Evolutionary conservation across 1,139 yeast species (phyloP), one percentile per base, ranked within the genome.

Genomic region (Zhuliangozyma blackwelliae): DNA sequence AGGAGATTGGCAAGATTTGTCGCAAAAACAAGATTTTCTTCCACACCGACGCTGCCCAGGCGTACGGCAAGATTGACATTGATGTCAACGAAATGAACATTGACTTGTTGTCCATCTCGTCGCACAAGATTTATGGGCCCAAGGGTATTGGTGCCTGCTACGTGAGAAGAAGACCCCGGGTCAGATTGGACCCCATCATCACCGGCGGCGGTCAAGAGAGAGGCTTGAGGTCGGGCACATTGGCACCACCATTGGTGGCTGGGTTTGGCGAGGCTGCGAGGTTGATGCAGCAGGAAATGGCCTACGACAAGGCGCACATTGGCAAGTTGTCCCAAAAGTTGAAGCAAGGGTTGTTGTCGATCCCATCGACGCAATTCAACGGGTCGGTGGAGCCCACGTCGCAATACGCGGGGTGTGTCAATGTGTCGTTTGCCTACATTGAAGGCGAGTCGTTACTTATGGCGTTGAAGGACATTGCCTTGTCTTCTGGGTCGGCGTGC

Each of bases 151-250:
- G 99, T 54, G 99, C 98, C 11, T 72, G 90, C 51, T 92, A 77
- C 57, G 92, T 94, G 29, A 82, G 98, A 65, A 85, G 99, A 75
- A 81, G 98, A 64, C 99, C 99, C 48, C 82, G 99, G 67, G 98
- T 94, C 37, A 83, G 99, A 75, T 62, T 92, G 48, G 97, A 90
- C 48, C 97, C 99, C 27, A 71, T 92, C 41, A 85, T 92, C 49
- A 84, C 89, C 44, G 99, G 99, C 50, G 99, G 99, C 63, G 99
- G 99, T 38, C 99, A 92, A 68, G 99, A 92, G 68, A 83, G 99
- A 67, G 98, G 98, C 44, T 73, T 92, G 53, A 78, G 99, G 65
- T 86, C 96, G 7, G 99, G 99, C 45, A 92, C 99, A 26, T 75
- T 92, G 57, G 92, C 98, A 3, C 95, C 98, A 13, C 96, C 98